Evolutionary conservation across 805 yeast species (phyloP).

Genomic region (Candida gorgasii): DNA sequence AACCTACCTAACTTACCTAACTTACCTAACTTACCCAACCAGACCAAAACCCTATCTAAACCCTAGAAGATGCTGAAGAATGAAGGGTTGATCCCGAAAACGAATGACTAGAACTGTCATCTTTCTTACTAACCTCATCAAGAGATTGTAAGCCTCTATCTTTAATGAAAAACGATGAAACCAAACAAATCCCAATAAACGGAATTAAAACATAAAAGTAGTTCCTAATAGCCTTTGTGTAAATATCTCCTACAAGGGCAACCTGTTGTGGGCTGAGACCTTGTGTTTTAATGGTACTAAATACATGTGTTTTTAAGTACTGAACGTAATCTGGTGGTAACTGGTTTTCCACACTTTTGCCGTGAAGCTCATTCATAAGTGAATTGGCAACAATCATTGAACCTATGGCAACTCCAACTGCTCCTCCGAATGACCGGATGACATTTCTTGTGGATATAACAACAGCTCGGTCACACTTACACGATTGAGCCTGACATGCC

Average conservation of each 20-base stretch:
- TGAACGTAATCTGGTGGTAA: conserved; percentile 19
- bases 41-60: too few relatives aligned
- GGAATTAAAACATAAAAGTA: conserved; percentile 39
- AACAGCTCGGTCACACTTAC: conserved; percentile 55
- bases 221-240: conserved; percentile 32
- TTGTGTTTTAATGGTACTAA: conserved; percentile 23
- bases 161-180: conserved; percentile 28
- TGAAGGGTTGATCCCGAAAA: conserved; percentile 2
- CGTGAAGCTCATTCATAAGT: conserved; percentile 24
- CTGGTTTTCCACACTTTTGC: neutral
- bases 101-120: conserved; percentile 1
- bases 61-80: conserved; percentile 4
- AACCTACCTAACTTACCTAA: too few relatives aligned
- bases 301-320: conserved; percentile 26
- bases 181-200: conserved; percentile 33
- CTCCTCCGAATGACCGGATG: conserved; percentile 60
- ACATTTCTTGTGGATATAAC: conserved; percentile 59
- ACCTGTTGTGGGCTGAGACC: conserved; percentile 21
- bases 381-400: conserved; percentile 41
- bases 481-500: conserved; percentile 57
- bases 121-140: conserved; percentile 25
- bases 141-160: conserved; percentile 40
- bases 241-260: conserved; percentile 25
- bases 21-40: too few relatives aligned
- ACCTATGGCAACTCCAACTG: conserved; percentile 55